These are phyloP conservation scores for Debaryomyces coudertii DNA, from an alignment of 1,139 yeast species.

Conservation along the genomic window DNA sequence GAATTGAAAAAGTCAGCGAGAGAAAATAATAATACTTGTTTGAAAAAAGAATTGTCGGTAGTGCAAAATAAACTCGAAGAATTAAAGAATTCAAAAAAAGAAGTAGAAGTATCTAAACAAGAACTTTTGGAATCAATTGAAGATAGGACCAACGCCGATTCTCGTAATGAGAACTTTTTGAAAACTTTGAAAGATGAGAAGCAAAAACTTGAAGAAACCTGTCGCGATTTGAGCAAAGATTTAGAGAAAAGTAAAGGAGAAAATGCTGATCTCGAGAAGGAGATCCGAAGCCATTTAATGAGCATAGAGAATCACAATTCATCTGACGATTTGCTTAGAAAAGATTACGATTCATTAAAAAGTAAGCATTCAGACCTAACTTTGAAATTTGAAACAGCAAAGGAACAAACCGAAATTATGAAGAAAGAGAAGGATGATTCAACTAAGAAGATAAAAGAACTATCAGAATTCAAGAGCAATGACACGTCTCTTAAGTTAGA, in stretches of 20 bases:
- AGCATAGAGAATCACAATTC: slow-evolving; percentile 6
- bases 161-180: not conserved
- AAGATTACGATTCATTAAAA: slow-evolving; percentile 11
- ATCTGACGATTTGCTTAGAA: slow-evolving; percentile 2
- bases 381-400: slow-evolving; percentile 14
- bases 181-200: slow-evolving; percentile 5
- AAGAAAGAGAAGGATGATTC: slow-evolving; percentile 31
- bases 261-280: slow-evolving; percentile 12
- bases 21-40: not conserved
- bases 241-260: slow-evolving; percentile 14
- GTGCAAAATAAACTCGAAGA: slow-evolving; percentile 3
- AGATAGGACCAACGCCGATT: not conserved
- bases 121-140: slow-evolving; percentile 5
- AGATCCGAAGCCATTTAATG: slow-evolving; percentile 12
- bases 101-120: slow-evolving; percentile 2
- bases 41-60: slow-evolving; percentile 8
- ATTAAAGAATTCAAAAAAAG: slow-evolving; percentile 3
- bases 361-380: slow-evolving; percentile 13
- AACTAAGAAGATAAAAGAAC: slow-evolving; percentile 33
- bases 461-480: slow-evolving; percentile 35
- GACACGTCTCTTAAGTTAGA: slow-evolving; percentile 49
- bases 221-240: not conserved
- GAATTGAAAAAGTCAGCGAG: slow-evolving; percentile 16
- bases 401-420: slow-evolving; percentile 27
- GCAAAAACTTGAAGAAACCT: not conserved